Base-by-base conservation (phyloP, 805 yeast genomes). In the Yarrowia sp. region DNA sequence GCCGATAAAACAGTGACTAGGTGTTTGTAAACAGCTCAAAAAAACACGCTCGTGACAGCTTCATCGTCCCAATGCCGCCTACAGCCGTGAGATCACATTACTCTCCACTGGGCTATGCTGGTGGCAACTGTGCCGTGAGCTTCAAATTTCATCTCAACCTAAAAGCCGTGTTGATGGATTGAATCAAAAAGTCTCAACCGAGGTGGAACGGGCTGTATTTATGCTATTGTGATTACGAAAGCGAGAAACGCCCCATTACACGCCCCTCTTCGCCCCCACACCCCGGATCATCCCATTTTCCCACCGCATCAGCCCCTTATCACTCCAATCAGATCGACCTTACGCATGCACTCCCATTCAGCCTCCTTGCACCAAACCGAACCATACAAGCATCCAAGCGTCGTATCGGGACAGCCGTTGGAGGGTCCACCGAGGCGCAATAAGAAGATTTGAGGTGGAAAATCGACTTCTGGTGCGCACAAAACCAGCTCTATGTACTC, bases 81-180 rank as follows among this genome's bases (percentile, higher is more conserved):
- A 47, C 12, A 47, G 9, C 52, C 52, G 52, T 7, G 3, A 24
- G 30, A 24, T 24, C 30, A 24, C 30, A 24, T 4, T 14, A 7
- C 20, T 15, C 2, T 17, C 30, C 13, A 36, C 43, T 4, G 43
- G 58, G 58, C 58, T 36, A 19, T 52, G 58, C 58, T 50, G 30
- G 53, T 49, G 55, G 55, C 55, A 34, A 34, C 40, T 34, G 12
- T 8, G 20, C 19, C 17, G 42, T 34, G 19, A 13, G 17, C 19
- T 34, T 43, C 19, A 52, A 52, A 52, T 52, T 52, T 52, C 58
- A 38, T 38, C 43, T 52, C 58, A 52, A 52, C 58, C 13, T 52
- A 36, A 52, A 36, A 8, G 19, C n/a, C 3, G 38, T 2, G 15
- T 15, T 5, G 9, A 9, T 19, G 49, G 46, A 43, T 14, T 17